These are phyloP conservation scores for Fusarium sp. DNA, from an alignment of 2,329 filamentous ascomycete species.

Conservation along the genomic window DNA sequence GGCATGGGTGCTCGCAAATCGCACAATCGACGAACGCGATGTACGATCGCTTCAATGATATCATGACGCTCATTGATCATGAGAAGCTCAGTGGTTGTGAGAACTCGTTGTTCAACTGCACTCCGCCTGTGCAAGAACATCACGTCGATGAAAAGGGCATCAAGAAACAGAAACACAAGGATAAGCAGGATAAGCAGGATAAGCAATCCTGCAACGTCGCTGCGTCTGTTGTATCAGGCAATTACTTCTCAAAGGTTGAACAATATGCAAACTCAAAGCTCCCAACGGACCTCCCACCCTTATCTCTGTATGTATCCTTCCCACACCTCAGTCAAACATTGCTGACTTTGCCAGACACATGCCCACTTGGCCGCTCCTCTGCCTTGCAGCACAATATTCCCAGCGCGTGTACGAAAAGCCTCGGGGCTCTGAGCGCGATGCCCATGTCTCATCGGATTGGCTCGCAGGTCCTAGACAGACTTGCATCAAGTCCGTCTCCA, in stretches of 20 bases:
- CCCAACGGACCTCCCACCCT: conserved; percentile 73
- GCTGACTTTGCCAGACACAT: conserved; percentile 66
- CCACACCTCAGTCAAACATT: background rate
- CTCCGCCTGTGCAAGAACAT: background rate
- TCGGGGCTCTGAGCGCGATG: conserved; percentile 71
- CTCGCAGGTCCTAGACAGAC: conserved; percentile 84
- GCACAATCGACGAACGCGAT: conserved; percentile 61
- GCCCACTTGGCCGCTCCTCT: conserved; percentile 81
- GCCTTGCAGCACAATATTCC: conserved; percentile 82
- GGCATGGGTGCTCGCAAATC: conserved; percentile 58
- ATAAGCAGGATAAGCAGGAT: conserved; percentile 36
- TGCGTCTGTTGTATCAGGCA: conserved; percentile 56
- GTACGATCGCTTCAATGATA: conserved; percentile 73
- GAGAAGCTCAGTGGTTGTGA: conserved; percentile 68
- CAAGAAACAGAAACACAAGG: conserved; percentile 36
- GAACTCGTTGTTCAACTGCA: conserved; percentile 63
- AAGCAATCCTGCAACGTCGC: conserved; percentile 35
- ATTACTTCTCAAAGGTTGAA: conserved; percentile 81
- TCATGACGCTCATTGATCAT: conserved; percentile 79
- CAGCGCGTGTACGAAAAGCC: conserved; percentile 79
- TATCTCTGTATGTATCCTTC: conserved; percentile 70
- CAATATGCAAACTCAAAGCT: conserved; percentile 82
- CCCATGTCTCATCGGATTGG: conserved; percentile 79
- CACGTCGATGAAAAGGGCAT: conserved; percentile 23
- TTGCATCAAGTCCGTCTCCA: conserved; percentile 83